phyloP scores from a whole-genome alignment of 2,329 filamentous ascomycete species.

The Magnaporthales sp. region DNA sequence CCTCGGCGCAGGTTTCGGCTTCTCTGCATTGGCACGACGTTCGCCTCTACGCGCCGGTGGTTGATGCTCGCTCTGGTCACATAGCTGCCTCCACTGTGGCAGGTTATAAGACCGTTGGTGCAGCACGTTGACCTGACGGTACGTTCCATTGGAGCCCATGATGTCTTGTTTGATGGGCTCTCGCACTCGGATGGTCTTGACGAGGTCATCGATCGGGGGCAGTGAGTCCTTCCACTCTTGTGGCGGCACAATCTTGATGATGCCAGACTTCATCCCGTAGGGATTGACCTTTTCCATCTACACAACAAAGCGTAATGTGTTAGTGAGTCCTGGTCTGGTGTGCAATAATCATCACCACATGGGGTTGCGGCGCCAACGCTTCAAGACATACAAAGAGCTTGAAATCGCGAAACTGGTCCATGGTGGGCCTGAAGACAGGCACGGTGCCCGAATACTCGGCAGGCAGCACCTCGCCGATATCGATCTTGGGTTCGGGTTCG shows the following conservation, averaged over 20 bases:
- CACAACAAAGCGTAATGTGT: neutral
- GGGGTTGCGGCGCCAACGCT: neutral
- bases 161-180: conserved; percentile 99
- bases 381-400: conserved; percentile 61
- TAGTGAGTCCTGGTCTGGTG: neutral
- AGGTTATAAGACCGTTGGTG: conserved; percentile 95
- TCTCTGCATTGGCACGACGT: conserved; percentile 54
- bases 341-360: neutral
- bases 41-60: conserved; percentile 86
- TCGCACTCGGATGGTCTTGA: conserved; percentile 88
- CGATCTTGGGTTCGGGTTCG: conserved; percentile 23
- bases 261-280: conserved; percentile 96
- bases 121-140: conserved; percentile 94
- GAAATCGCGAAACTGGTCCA: conserved; percentile 92
- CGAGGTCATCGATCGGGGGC: conserved; percentile 69
- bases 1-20: conserved; percentile 33
- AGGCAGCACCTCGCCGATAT: conserved; percentile 71
- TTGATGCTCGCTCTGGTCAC: conserved; percentile 91
- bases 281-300: conserved; percentile 76
- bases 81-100: conserved; percentile 89
- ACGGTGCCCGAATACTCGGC: conserved; percentile 88
- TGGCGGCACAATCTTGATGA: conserved; percentile 91
- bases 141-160: conserved; percentile 88
- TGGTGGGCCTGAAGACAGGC: conserved; percentile 89
- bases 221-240: conserved; percentile 84